Evolutionary conservation across 1,139 yeast genomes (phyloP), one percentile per base, ranked within the genome.

Genomic region (Kurtzmaniella quercitrusa): DNA sequence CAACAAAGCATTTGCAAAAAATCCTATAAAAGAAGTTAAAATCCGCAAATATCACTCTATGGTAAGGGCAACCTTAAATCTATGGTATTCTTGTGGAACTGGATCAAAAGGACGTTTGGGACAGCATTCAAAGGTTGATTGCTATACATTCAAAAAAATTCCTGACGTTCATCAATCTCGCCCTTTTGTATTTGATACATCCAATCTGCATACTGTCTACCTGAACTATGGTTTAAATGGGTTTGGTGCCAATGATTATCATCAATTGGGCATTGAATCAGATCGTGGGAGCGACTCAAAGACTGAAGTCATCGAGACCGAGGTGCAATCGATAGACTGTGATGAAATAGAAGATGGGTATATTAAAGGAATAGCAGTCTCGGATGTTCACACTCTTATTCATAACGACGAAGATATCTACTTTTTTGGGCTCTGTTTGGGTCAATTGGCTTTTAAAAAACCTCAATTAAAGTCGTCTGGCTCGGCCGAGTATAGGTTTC

Each of bases 351-450:
- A 72, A 43, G 70, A 63, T 43, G 58, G 54, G 53, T 48, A 46
- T 12, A 57, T 81, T 3, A 60, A 62, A 12, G 89, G 90, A 0
- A 68, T 85, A 9, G 66, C 84, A 0, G 84, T 88, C 11, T 87
- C 96, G 1, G 81, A 77, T 40, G 72, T 84, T 18, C 96, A 88
- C 58, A 81, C 94, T 0, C 72, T 85, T 4, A 87, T 78, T 0
- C 85, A 73, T 51, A 70, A 85, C 0, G 70, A 67, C 25, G 61
- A 71, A 31, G 75, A 73, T 10, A 54, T 89, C 7, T 78, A 69
- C 49, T 65, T 81, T 34, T 89, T 96, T 95, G 98, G 98, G 0
- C 65, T 85, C 27, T 87, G 89, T 57, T 66, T 81, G 25, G 98
- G 98, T 0, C 97, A 91, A 58, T 82, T 91, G 82, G 95, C 95